Percentiles rank a stretch among this genome's conserved stretches.
Evolutionary conservation across 129 eudicot species (phyloP).

Genomic region (Gnaphalium uliginosum): DNA sequence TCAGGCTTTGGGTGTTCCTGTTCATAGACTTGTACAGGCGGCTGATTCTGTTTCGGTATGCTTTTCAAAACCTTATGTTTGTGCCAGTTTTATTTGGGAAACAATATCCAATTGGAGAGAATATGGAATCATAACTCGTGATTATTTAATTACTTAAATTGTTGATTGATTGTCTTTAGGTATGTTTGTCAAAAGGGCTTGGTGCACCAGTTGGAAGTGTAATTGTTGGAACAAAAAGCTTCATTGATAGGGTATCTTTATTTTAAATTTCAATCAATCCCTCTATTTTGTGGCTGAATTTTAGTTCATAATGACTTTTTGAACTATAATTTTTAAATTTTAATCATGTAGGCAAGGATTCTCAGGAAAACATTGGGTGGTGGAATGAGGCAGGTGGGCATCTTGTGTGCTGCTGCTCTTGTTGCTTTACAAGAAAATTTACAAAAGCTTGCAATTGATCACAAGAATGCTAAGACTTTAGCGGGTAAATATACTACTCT

Average conservation of each 20-base stretch:
- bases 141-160: not conserved
- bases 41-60: slow-evolving; percentile 98
- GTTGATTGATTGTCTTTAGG: slow-evolving; percentile 38
- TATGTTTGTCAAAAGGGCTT: slow-evolving; percentile 91
- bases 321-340: no score
- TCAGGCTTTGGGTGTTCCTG: slow-evolving; percentile 97
- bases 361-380: slow-evolving; percentile 96
- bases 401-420: slow-evolving; percentile 93
- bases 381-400: slow-evolving; percentile 96
- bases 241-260: slow-evolving; percentile 67
- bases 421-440: slow-evolving; percentile 83
- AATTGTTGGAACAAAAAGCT: slow-evolving; percentile 76
- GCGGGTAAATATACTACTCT: slow-evolving; percentile 53
- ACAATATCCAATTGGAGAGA: not conserved
- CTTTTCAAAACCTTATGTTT: no score
- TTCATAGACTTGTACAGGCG: slow-evolving; percentile 88
- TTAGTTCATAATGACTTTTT: not conserved
- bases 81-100: no score
- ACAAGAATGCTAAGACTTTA: slow-evolving; percentile 77
- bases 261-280: no score
- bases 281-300: slow-evolving; percentile 11
- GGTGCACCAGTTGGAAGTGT: slow-evolving; percentile 97
- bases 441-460: slow-evolving; percentile 74
- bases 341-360: slow-evolving; percentile 65
- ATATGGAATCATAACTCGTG: not conserved